Evolutionary conservation across 2,329 filamentous ascomycete genomes (phyloP), one percentile per base, ranked within the genome.

Genomic region (Fusarium tricinctum): DNA sequence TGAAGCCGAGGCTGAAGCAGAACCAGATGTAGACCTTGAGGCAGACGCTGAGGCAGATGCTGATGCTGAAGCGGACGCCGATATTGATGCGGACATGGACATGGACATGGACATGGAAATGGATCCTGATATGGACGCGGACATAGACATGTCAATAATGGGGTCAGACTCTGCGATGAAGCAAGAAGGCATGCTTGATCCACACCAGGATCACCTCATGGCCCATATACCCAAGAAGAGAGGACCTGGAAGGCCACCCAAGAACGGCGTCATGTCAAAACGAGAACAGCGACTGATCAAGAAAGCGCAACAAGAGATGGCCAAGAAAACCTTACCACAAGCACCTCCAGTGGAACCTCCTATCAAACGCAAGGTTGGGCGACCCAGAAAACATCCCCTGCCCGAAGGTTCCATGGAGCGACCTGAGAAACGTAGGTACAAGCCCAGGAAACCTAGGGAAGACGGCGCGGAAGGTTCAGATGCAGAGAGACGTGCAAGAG

Each of bases 251-350:
- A 83, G 92, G 53, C 92, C 92, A 20, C 92, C 92, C 0, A 94
- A 94, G 80, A 92, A 94, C 73, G 92, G 92, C 28, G 86, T 93
- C 75, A 92, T 94, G 88, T 94, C 92, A 2, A 94, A 94, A 79
- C 85, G 92, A 58, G 90, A 94, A 73, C 85, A 90, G 69, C 84
- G 88, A 19, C 77, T 89, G 47, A 84, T 89, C 9, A 88, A 90
- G 79, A 91, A 90, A 76, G 78, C 80, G 55, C 80, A 82, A 58
- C 77, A 81, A 61, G 80, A 82, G 63, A 78, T 79, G 70, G 83
- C 83, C 22, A 85, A 84, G 78, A 85, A 87, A 74, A 84, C 82
- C 6, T 70, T 83, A 32, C 82, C 84, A 9, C 83, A 83, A 61
- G 79, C 79, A 17, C 81, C 81, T 6, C 79, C 80, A 1, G 77